Percentiles rank a stretch among this genome's conserved stretches.
Evolutionary conservation across 1,284 basidiomycete species (phyloP).

Genomic region (Apiotrichum veenhuisii): DNA sequence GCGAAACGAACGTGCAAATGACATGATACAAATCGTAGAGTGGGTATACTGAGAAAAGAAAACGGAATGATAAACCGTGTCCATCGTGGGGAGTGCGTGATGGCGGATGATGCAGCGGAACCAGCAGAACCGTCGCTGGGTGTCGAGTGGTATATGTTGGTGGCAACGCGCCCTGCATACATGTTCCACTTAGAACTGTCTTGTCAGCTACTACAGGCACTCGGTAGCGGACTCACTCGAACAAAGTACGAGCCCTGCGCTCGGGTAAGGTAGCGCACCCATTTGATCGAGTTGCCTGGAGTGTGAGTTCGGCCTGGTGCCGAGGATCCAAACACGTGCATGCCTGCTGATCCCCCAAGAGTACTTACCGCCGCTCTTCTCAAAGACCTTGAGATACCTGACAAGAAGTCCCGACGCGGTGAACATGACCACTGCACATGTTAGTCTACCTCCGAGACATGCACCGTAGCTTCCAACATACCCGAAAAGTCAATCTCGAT

Average conservation of each 20-base stretch:
- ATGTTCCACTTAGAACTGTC: conserved; percentile 8
- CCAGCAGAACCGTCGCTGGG: too few species aligned
- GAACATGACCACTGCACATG: conserved; percentile 86
- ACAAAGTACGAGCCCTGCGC: conserved; percentile 47
- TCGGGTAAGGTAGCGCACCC: conserved; percentile 59
- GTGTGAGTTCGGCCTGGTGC: not conserved
- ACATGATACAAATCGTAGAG: conserved; percentile 1
- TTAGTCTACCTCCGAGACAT: conserved; percentile 27
- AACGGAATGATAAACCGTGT: not conserved
- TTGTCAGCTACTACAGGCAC: not conserved
- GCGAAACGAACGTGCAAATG: not conserved
- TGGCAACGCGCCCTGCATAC: too few species aligned
- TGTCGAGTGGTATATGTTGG: too few species aligned
- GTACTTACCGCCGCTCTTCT: conserved; percentile 65
- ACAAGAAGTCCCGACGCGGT: conserved; percentile 93
- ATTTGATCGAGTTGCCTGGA: conserved; percentile 62
- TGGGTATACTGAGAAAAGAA: not conserved
- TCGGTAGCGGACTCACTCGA: conserved; percentile 28
- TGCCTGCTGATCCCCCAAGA: too few species aligned
- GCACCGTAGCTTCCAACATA: conserved; percentile 10
- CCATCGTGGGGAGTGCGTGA: too few species aligned
- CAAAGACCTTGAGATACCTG: conserved; percentile 95
- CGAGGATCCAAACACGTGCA: too few species aligned
- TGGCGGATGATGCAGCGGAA: not conserved
- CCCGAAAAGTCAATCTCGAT: conserved; percentile 88